Conservation (phyloP, 2,329 filamentous ascomycete species). For the Diaporthe batatas region DNA sequence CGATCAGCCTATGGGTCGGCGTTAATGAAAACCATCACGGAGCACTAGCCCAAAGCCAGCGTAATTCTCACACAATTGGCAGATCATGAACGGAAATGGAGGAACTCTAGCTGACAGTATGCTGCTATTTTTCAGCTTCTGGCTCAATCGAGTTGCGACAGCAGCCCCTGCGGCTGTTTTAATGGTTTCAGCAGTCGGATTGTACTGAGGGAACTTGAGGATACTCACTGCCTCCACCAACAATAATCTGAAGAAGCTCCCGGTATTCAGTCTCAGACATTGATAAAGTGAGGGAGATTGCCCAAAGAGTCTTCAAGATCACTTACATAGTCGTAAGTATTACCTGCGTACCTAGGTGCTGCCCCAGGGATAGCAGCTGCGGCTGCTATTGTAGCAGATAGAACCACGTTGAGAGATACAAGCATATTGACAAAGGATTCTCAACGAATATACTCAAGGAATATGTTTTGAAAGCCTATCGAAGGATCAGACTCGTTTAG, state of each 20-base stretch:
- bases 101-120: slow-evolving; percentile 43
- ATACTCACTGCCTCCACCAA: slow-evolving; percentile 34
- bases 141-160: slow-evolving; percentile 47
- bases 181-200: not conserved
- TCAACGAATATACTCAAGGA: fast-evolving
- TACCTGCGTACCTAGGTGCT: not conserved
- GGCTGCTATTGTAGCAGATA: not conserved
- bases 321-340: slow-evolving; percentile 25
- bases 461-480: not conserved
- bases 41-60: too few relatives aligned
- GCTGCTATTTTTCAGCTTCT: slow-evolving; percentile 43
- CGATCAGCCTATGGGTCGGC: slow-evolving; percentile 45
- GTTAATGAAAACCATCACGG: not conserved
- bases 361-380: not conserved
- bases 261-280: not conserved
- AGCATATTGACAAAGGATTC: not conserved
- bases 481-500: not conserved
- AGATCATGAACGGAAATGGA: not conserved
- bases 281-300: too few relatives aligned
- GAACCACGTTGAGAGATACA: not conserved
- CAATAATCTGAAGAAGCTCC: not conserved
- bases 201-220: too few relatives aligned
- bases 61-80: too few relatives aligned
- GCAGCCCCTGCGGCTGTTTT: slow-evolving; percentile 45
- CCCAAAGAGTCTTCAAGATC: not conserved